These are phyloP conservation scores for Thielaviopsis musarum DNA, from an alignment of 2,329 filamentous ascomycete species.

Conservation along the genomic window DNA sequence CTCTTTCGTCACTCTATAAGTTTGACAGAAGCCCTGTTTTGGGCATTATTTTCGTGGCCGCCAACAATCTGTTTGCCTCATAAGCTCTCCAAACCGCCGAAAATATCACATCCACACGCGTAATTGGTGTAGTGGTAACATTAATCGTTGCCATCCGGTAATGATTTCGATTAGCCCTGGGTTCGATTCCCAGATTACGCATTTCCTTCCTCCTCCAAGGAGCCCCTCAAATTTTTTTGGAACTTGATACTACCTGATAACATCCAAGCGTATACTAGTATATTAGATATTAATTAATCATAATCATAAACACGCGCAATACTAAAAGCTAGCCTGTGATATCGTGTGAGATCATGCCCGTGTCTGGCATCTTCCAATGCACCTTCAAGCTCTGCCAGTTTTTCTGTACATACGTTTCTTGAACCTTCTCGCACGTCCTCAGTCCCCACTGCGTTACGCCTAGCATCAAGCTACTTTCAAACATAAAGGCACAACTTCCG, in stretches of 20 bases:
- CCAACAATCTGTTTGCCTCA: too few relatives aligned
- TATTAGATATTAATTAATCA: too few relatives aligned
- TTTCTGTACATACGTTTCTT: constrained; percentile 59
- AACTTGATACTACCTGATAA: background rate
- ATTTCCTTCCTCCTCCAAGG: background rate
- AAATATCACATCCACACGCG: background rate
- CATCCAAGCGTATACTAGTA: background rate
- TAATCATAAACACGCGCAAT: background rate
- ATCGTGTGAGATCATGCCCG: constrained; percentile 13
- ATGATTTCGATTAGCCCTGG: background rate
- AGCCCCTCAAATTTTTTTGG: too few relatives aligned
- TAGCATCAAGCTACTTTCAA: constrained; percentile 52
- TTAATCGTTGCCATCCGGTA: background rate
- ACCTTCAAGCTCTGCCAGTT: constrained; percentile 58
- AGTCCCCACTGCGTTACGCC: constrained; percentile 56
- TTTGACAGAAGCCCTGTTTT: too few relatives aligned
- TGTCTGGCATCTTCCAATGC: constrained; percentile 35
- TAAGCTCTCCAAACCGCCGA: too few relatives aligned
- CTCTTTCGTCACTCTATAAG: too few relatives aligned
- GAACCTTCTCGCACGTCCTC: constrained; percentile 39
- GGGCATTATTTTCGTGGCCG: too few relatives aligned
- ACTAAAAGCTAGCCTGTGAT: background rate
- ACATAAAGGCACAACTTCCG: constrained; percentile 52
- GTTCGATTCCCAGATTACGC: background rate
- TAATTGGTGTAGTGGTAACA: background rate